Conservation (phyloP, 176 grass and related monocot genomes). For the Phoenix roebelenii region DNA sequence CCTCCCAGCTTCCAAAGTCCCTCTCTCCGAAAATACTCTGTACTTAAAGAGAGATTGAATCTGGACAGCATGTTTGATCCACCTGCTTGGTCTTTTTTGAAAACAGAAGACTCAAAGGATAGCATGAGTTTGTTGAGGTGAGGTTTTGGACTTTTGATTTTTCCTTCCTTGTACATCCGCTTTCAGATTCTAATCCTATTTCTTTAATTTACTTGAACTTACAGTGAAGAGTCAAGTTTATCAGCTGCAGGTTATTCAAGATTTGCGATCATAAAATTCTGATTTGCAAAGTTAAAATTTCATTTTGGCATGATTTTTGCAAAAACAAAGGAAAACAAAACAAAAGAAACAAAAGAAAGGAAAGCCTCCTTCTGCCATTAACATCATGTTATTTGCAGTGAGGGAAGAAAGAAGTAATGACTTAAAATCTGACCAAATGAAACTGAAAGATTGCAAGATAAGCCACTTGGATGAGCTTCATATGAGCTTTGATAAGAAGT, state of each 20-base stretch:
- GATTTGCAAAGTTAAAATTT: neutral
- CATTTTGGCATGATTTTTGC: too few species aligned
- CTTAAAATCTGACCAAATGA: neutral
- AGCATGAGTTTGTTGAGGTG: slow-evolving; percentile 2
- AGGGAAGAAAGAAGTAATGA: too few species aligned
- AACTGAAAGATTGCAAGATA: neutral
- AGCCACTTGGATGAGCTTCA: neutral
- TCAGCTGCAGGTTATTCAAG: neutral
- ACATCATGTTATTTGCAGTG: neutral
- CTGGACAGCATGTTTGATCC: neutral
- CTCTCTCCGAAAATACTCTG: neutral
- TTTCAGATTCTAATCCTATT: too few species aligned
- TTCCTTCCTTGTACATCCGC: neutral
- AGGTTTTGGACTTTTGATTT: neutral
- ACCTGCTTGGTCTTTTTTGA: slow-evolving; percentile 1
- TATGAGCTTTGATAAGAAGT: slow-evolving; percentile 1
- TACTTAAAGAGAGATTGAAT: neutral
- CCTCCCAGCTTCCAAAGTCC: too few species aligned
- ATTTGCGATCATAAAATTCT: neutral
- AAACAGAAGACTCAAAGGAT: neutral
- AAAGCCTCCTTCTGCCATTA: neutral
- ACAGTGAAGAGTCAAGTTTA: slow-evolving; percentile 2
- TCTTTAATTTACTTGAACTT: neutral
- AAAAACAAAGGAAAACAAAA: too few species aligned
- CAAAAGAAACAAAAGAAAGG: too few species aligned